Conservation (phyloP, 331 rosid genomes). For the Quercus phellos region DNA sequence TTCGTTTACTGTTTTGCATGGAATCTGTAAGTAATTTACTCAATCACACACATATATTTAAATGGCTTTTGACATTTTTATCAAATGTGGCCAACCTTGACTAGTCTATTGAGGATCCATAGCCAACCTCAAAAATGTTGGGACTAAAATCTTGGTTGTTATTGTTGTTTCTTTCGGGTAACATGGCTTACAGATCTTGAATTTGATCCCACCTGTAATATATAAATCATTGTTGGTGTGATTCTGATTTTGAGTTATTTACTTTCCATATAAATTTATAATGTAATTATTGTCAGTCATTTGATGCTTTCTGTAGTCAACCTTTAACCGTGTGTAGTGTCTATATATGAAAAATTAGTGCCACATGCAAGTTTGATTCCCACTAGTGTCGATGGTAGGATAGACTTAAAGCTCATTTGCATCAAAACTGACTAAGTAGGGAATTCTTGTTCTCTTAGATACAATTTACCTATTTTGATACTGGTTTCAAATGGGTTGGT, state of each 20-base stretch:
- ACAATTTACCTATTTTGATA: not conserved
- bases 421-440: slow-evolving; percentile 6
- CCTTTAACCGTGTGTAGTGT: not conserved
- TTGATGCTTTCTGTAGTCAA: not conserved
- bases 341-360: not conserved
- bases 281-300: not conserved
- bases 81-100: not conserved
- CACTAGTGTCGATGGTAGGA: not conserved
- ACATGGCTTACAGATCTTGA: not conserved
- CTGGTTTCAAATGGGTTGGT: not conserved
- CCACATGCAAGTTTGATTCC: not conserved
- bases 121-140: too few species aligned
- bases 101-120: too few species aligned
- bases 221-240: not conserved
- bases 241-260: not conserved
- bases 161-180: not conserved
- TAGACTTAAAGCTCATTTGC: not conserved
- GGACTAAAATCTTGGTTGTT: too few species aligned
- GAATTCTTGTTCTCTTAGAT: not conserved
- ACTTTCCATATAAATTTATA: not conserved
- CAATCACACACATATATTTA: not conserved
- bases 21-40: not conserved
- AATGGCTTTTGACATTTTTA: not conserved
- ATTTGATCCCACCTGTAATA: not conserved
- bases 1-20: not conserved